phyloP scores from a whole-genome alignment of 2,329 filamentous ascomycete species.

The Phaeophleospora eucalypticola region DNA sequence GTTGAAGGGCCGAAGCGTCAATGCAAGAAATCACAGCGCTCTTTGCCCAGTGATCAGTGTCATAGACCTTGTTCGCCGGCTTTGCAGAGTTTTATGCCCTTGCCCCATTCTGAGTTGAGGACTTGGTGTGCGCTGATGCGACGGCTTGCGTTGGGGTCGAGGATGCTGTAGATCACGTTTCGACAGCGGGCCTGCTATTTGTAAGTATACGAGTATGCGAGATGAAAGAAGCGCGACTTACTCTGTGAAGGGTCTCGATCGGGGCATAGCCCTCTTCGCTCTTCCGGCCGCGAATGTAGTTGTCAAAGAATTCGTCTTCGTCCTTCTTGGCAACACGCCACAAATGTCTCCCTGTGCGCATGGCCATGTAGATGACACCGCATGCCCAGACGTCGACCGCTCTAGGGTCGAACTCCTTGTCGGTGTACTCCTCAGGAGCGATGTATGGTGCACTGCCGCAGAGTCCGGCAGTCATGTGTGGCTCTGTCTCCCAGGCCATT shows the following conservation, averaged over 20 bases:
- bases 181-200: conserved; percentile 79
- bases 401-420: conserved; percentile 92
- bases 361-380: conserved; percentile 99
- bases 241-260: conserved; percentile 90
- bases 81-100: conserved; percentile 95
- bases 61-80: conserved; percentile 93
- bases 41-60: conserved; percentile 28
- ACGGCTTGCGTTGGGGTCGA: conserved; percentile 87
- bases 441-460: conserved; percentile 98
- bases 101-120: conserved; percentile 96
- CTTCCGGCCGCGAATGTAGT: conserved; percentile 86
- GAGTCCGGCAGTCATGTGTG: conserved; percentile 95
- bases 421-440: conserved; percentile 90
- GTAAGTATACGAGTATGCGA: too few species aligned
- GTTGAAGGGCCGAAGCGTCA: conserved; percentile 14
- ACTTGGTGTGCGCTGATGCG: conserved; percentile 95
- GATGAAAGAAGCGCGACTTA: conserved; percentile 49
- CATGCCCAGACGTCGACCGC: conserved; percentile 99
- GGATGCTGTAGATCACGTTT: conserved; percentile 97
- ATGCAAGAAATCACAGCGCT: conserved; percentile 10
- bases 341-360: conserved; percentile 91
- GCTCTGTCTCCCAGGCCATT: conserved; percentile 98
- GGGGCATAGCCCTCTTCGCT: conserved; percentile 95
- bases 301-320: conserved; percentile 94
- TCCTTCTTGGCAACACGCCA: conserved; percentile 97